Conservation (phyloP, 306 rosid species). For the Rubus parviflorus region DNA sequence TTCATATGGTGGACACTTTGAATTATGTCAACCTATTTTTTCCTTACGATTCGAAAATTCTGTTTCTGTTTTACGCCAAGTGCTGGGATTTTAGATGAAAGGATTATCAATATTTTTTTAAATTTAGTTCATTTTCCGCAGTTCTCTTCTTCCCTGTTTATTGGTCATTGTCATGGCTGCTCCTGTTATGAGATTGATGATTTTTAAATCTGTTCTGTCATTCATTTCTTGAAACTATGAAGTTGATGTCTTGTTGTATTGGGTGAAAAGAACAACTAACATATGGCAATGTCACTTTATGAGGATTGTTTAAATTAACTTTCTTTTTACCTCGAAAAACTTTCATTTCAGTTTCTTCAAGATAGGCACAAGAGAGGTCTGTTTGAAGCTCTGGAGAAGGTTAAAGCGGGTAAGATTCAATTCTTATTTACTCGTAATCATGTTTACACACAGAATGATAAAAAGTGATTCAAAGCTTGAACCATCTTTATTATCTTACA, state of each 20-base stretch:
- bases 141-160: background rate
- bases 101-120: background rate
- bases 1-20: background rate
- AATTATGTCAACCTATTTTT: background rate
- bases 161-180: background rate
- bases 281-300: conserved; percentile 1
- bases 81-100: background rate
- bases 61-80: background rate
- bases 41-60: background rate
- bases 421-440: background rate
- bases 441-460: background rate
- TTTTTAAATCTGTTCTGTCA: background rate
- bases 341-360: conserved; percentile 45
- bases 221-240: background rate
- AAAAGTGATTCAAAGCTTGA: background rate
- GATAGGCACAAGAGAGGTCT: conserved; percentile 67
- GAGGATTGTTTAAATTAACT: conserved; percentile 8
- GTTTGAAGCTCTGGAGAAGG: conserved; percentile 84
- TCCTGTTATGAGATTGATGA: background rate
- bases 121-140: background rate
- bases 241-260: background rate
- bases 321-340: background rate
- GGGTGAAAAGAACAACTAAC: background rate
- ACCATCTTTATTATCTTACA: background rate
- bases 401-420: conserved; percentile 68